phyloP scores from a whole-genome alignment of 352 stramenopile species.

The Pseudoperonospora humuli region DNA sequence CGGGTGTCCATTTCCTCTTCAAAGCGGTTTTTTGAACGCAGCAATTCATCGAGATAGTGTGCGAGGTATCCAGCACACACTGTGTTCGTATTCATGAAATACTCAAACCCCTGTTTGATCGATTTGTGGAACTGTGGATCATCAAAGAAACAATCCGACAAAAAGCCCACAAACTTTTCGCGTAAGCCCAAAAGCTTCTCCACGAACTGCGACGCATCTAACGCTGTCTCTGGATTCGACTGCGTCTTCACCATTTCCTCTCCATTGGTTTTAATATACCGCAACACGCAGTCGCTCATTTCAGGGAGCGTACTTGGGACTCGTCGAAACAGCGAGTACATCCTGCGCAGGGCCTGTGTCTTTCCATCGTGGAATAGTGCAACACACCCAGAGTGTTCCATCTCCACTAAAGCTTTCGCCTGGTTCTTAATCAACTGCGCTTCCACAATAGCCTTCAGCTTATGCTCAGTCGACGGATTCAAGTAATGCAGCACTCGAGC shows the following conservation, averaged over 20 bases:
- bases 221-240: constrained; percentile 70
- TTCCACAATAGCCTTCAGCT: constrained; percentile 94
- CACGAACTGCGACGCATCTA: constrained; percentile 93
- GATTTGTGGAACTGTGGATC: constrained; percentile 91
- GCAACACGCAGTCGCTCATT: constrained; percentile 77
- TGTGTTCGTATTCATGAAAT: constrained; percentile 97
- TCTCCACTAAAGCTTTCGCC: constrained; percentile 91
- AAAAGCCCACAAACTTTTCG: constrained; percentile 92
- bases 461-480: constrained; percentile 86
- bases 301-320: constrained; percentile 90
- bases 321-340: constrained; percentile 82
- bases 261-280: constrained; percentile 88
- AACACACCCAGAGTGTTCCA: constrained; percentile 93
- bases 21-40: constrained; percentile 75
- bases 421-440: constrained; percentile 93
- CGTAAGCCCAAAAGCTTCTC: constrained; percentile 91
- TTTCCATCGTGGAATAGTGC: constrained; percentile 91
- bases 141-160: constrained; percentile 88
- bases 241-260: constrained; percentile 88
- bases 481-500: constrained; percentile 88
- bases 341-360: constrained; percentile 63
- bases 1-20: constrained; percentile 89
- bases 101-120: constrained; percentile 92
- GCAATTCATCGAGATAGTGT: constrained; percentile 88
- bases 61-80: constrained; percentile 92